Evolutionary conservation across 1,284 basidiomycete species (phyloP).

Genomic region (Tylopilus sp.): DNA sequence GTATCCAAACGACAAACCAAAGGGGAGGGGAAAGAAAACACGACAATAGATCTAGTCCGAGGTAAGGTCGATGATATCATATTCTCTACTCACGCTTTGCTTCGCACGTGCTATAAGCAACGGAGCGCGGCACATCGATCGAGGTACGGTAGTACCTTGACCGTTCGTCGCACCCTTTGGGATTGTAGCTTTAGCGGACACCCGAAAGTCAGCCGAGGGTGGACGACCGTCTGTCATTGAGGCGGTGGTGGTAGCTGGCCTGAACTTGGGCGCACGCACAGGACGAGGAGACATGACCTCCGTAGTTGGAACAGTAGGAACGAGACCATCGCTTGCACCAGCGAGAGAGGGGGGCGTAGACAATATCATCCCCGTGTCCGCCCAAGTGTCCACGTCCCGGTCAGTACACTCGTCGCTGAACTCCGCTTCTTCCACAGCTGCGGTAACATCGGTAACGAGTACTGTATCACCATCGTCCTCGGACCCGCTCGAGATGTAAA

Average conservation of each 20-base stretch:
- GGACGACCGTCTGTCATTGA: background rate
- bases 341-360: slow-evolving; percentile 23
- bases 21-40: background rate
- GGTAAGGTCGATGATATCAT: slow-evolving; percentile 41
- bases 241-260: slow-evolving; percentile 5
- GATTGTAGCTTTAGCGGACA: background rate
- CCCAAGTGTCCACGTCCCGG: slow-evolving; percentile 10
- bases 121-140: slow-evolving; percentile 10
- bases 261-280: slow-evolving; percentile 21
- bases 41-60: slow-evolving; percentile 20
- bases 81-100: slow-evolving; percentile 4
- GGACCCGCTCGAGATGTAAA: slow-evolving; percentile 34
- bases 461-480: slow-evolving; percentile 16
- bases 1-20: background rate
- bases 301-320: background rate
- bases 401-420: slow-evolving; percentile 8
- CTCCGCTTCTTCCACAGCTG: background rate
- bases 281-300: background rate
- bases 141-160: background rate
- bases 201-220: background rate
- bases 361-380: slow-evolving; percentile 27
- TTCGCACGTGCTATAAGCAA: slow-evolving; percentile 29
- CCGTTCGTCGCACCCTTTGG: background rate
- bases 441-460: background rate
- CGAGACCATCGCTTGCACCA: background rate